These are phyloP conservation scores for Talaromyces sp. DNA, from an alignment of 2,329 filamentous ascomycete species.

Conservation along the genomic window DNA sequence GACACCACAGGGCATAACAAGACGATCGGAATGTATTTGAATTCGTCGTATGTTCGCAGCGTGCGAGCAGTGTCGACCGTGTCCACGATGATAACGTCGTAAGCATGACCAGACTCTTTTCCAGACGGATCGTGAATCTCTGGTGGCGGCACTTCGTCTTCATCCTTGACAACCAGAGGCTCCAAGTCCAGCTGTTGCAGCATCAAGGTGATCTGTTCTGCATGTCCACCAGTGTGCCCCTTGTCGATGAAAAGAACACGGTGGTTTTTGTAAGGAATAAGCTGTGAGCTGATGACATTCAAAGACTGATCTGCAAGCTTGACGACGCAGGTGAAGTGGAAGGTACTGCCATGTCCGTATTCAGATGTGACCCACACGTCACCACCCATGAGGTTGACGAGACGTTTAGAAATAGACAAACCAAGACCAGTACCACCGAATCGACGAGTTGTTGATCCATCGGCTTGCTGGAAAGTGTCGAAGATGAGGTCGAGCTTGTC, in stretches of 20 bases:
- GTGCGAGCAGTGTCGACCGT: constrained; percentile 79
- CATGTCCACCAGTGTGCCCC: constrained; percentile 68
- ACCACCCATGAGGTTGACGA: constrained; percentile 91
- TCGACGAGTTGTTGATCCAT: constrained; percentile 89
- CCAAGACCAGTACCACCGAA: constrained; percentile 91
- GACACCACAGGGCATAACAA: constrained; percentile 82
- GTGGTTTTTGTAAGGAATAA: constrained; percentile 80
- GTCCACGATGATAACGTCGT: constrained; percentile 90
- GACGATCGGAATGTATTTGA: constrained; percentile 92
- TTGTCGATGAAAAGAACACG: constrained; percentile 90
- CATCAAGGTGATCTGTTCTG: constrained; percentile 70
- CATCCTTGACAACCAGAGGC: constrained; percentile 72
- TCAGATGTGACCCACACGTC: constrained; percentile 90
- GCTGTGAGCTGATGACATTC: constrained; percentile 64
- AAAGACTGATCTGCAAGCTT: constrained; percentile 74
- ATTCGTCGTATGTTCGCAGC: constrained; percentile 77
- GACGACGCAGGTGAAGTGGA: constrained; percentile 89
- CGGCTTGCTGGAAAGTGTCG: constrained; percentile 95
- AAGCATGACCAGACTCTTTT: constrained; percentile 55
- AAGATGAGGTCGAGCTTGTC: constrained; percentile 95
- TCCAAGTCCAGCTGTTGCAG: constrained; percentile 70
- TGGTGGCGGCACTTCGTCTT: constrained; percentile 56
- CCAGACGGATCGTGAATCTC: constrained; percentile 46
- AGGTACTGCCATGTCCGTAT: constrained; percentile 81
- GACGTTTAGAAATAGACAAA: constrained; percentile 87